These are phyloP conservation scores for Chaetomiaceae sp. DNA, from an alignment of 2,329 filamentous ascomycete species.

Conservation along the genomic window DNA sequence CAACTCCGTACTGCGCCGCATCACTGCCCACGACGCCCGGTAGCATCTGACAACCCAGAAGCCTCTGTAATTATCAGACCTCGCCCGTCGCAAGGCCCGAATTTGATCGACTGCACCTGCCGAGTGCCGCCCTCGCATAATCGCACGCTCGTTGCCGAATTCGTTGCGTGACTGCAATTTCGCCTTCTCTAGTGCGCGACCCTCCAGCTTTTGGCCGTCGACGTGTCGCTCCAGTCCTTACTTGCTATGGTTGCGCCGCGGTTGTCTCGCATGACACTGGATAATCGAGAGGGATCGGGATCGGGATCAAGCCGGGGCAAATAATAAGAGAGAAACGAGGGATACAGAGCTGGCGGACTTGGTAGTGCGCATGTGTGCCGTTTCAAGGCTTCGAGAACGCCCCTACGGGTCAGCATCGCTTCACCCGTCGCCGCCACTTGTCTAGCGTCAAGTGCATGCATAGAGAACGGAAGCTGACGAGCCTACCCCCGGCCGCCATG, in stretches of 20 bases:
- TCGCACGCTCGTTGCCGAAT: not conserved
- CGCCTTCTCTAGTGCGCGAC: not conserved
- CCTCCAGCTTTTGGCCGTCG: not conserved
- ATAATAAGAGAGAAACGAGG: not conserved
- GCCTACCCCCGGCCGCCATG: slow-evolving; percentile 26
- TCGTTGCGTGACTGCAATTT: not conserved
- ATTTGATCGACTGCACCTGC: not conserved
- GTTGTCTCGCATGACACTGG: slow-evolving; percentile 11
- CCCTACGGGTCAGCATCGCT: not conserved
- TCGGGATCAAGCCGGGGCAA: not conserved
- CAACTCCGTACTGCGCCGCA: slow-evolving; percentile 1
- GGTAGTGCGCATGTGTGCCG: slow-evolving; percentile 10
- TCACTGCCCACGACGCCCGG: slow-evolving; percentile 4
- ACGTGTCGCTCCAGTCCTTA: not conserved
- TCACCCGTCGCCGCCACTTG: not conserved
- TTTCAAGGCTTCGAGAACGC: slow-evolving; percentile 1
- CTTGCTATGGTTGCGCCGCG: slow-evolving; percentile 20
- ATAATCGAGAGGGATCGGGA: slow-evolving; percentile 16
- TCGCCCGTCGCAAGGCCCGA: not conserved
- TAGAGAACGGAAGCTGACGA: slow-evolving; percentile 18
- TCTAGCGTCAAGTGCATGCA: slow-evolving; percentile 9
- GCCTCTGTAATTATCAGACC: no score
- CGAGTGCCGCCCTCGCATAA: not conserved
- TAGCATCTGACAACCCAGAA: not conserved
- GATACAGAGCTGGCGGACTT: not conserved